Evolutionary conservation across 2,329 filamentous ascomycete genomes (phyloP).

Genomic region (Aquanectria penicillioides): DNA sequence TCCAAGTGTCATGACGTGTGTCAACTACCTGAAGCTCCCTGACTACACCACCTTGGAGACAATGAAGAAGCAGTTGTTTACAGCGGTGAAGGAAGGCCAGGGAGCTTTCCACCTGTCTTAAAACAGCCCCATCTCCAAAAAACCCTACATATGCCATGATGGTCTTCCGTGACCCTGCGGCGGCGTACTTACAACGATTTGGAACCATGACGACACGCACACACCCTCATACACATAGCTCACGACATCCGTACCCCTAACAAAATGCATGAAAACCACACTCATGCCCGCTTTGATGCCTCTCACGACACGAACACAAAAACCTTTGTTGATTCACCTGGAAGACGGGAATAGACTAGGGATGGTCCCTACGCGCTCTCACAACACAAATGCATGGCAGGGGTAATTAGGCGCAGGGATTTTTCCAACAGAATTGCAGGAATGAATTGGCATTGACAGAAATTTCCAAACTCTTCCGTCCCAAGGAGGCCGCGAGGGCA

Average conservation of each 20-base stretch:
- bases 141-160: neutral
- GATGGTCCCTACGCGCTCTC: conserved; percentile 21
- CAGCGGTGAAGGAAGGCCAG: conserved; percentile 93
- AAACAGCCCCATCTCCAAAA: conserved; percentile 1
- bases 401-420: conserved; percentile 38
- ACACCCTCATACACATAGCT: too few species aligned
- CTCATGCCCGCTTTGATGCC: conserved; percentile 33
- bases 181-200: neutral
- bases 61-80: conserved; percentile 80
- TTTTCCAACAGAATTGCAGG: conserved; percentile 31
- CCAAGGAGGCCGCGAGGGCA: conserved; percentile 15
- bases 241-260: conserved; percentile 17
- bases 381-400: conserved; percentile 39
- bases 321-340: conserved; percentile 28
- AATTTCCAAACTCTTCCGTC: conserved; percentile 23
- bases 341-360: conserved; percentile 42
- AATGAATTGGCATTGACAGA: conserved; percentile 26
- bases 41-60: conserved; percentile 86
- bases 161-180: neutral
- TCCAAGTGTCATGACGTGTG: conserved; percentile 99
- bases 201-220: conserved; percentile 4
- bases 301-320: conserved; percentile 36
- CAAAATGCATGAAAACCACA: conserved; percentile 29
- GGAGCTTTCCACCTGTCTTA: conserved; percentile 97
- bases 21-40: conserved; percentile 97